A percentile compares a stretch with the other conserved stretches of the same genome.
These are phyloP conservation scores for Dillenia suffruticosa DNA, from an alignment of 164 flowering plant species.

Conservation along the genomic window DNA sequence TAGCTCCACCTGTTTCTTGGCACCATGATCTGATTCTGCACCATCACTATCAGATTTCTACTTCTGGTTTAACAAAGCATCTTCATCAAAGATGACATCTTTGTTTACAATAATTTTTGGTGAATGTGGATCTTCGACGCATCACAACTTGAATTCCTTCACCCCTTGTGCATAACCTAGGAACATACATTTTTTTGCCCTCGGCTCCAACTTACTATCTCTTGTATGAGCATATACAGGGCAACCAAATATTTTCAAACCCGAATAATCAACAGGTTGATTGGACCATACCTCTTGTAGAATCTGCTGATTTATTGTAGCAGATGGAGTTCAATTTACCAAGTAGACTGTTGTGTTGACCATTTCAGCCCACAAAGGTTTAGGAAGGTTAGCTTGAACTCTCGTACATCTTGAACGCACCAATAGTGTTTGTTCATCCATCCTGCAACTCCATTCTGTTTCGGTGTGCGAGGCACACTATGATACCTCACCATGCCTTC, in stretches of 20 bases:
- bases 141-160: slow-evolving; percentile 1
- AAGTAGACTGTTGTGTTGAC: background rate
- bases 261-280: slow-evolving; percentile 7
- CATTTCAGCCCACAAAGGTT: background rate
- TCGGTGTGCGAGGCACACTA: background rate
- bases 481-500: background rate
- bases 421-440: background rate
- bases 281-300: slow-evolving; percentile 3
- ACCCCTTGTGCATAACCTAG: slow-evolving; percentile 1
- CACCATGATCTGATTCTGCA: too few relatives aligned
- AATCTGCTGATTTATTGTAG: background rate
- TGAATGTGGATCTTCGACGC: background rate
- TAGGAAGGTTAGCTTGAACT: background rate
- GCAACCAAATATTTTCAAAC: background rate
- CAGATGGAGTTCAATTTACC: slow-evolving; percentile 1
- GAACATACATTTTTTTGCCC: slow-evolving; percentile 2
- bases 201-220: slow-evolving; percentile 1
- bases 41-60: too few relatives aligned
- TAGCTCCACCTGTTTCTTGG: too few relatives aligned
- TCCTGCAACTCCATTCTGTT: slow-evolving; percentile 5
- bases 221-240: background rate
- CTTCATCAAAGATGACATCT: too few relatives aligned
- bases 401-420: background rate
- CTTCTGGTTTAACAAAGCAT: too few relatives aligned
- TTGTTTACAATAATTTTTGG: too few relatives aligned